These are phyloP conservation scores for Neurospora sp. DNA, from an alignment of 495 filamentous ascomycete species.

Conservation along the genomic window DNA sequence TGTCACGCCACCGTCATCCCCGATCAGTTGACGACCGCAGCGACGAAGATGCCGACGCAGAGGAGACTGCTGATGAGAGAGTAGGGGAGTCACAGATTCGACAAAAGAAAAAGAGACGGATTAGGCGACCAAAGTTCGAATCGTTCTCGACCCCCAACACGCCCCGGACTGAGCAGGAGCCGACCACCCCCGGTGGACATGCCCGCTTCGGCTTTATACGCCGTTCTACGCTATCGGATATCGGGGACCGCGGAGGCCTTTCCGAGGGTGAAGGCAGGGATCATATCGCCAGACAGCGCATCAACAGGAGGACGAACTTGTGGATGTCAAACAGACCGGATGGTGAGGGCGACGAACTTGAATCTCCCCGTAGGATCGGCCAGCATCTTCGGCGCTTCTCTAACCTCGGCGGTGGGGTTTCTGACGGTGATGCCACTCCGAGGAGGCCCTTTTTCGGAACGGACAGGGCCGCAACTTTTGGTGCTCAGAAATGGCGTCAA, in stretches of 20 bases:
- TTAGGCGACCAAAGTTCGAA: slow-evolving; percentile 41
- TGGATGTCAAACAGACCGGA: slow-evolving; percentile 33
- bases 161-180: slow-evolving; percentile 18
- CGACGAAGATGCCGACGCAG: slow-evolving; percentile 64
- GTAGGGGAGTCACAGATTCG: slow-evolving; percentile 13
- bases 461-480: slow-evolving; percentile 64
- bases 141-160: slow-evolving; percentile 31
- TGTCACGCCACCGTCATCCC: slow-evolving; percentile 35
- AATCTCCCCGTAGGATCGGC: slow-evolving; percentile 51
- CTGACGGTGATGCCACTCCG: slow-evolving; percentile 43
- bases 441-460: slow-evolving; percentile 42
- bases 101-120: slow-evolving; percentile 46
- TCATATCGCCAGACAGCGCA: slow-evolving; percentile 47
- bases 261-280: slow-evolving; percentile 89
- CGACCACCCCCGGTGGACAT: slow-evolving; percentile 21
- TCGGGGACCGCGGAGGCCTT: slow-evolving; percentile 57
- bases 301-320: slow-evolving; percentile 44
- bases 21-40: slow-evolving; percentile 52
- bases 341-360: slow-evolving; percentile 32
- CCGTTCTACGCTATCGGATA: slow-evolving; percentile 59
- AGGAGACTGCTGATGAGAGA: slow-evolving; percentile 54
- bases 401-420: slow-evolving; percentile 47
- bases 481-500: slow-evolving; percentile 76
- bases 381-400: slow-evolving; percentile 69
- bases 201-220: slow-evolving; percentile 46